Evolutionary conservation across 1,139 yeast genomes (phyloP).

Genomic region (Hyphopichia burtonii): DNA sequence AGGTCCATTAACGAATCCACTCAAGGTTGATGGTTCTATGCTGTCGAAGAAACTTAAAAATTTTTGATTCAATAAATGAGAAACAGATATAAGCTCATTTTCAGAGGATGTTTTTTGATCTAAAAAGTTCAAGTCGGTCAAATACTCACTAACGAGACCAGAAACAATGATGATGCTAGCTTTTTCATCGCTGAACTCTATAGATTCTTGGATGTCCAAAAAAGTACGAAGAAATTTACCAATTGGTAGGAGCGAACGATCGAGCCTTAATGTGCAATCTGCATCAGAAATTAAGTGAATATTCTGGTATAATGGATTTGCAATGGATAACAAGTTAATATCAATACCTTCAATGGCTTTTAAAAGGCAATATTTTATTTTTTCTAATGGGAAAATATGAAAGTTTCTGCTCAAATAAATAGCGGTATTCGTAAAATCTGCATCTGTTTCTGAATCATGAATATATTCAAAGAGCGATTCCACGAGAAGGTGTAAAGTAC

Average conservation of each 20-base stretch:
- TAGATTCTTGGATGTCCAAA: constrained; percentile 6
- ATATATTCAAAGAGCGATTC: constrained; percentile 18
- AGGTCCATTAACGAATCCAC: background rate
- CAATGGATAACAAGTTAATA: constrained; percentile 31
- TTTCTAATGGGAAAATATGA: constrained; percentile 11
- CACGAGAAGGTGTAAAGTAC: constrained; percentile 5
- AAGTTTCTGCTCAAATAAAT: constrained; percentile 10
- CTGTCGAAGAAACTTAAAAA: background rate
- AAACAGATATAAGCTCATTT: background rate
- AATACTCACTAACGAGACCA: constrained; percentile 23
- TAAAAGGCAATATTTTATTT: constrained; percentile 10
- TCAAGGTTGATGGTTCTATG: background rate
- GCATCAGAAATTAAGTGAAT: constrained; percentile 27
- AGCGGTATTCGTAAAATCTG: constrained; percentile 16
- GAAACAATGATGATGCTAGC: constrained; percentile 6
- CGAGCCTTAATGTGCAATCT: constrained; percentile 7
- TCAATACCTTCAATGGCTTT: constrained; percentile 12
- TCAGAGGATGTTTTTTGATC: background rate
- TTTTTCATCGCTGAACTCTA: constrained; percentile 4
- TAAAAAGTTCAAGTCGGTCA: constrained; percentile 26
- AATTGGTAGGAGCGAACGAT: constrained; percentile 9
- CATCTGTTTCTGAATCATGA: constrained; percentile 5
- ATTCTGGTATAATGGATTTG: constrained; percentile 46
- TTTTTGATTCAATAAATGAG: background rate
- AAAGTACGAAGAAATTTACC: constrained; percentile 12